Conservation (phyloP, 176 grass and related monocot species). For the Saccharum officinarum region DNA sequence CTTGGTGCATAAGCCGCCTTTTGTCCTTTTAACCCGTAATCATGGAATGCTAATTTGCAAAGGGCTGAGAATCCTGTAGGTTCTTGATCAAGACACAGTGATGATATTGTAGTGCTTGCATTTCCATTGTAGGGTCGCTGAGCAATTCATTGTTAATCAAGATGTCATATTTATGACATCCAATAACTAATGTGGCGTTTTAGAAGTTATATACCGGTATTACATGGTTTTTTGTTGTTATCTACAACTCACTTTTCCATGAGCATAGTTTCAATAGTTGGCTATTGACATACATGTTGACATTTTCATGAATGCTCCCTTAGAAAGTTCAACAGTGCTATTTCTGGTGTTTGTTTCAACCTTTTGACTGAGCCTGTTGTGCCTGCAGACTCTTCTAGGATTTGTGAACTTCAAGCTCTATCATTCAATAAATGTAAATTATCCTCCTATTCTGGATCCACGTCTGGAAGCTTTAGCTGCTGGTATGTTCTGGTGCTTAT, state of each 20-base stretch:
- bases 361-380: constrained; percentile 41
- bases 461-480: constrained; percentile 87
- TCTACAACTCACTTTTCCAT: neutral
- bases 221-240: neutral
- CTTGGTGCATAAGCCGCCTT: neutral
- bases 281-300: neutral
- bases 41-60: neutral
- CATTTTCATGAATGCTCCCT: neutral
- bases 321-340: neutral
- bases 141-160: neutral
- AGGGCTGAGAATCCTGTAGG: neutral
- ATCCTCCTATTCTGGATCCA: constrained; percentile 92
- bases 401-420: constrained; percentile 98
- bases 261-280: neutral
- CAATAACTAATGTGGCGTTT: neutral
- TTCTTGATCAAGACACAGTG: neutral
- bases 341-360: constrained; percentile 9
- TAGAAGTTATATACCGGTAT: neutral
- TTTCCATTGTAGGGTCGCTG: neutral
- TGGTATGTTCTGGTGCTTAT: constrained; percentile 54
- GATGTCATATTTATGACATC: neutral
- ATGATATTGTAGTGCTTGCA: neutral
- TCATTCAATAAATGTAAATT: constrained; percentile 98
- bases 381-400: constrained; percentile 85
- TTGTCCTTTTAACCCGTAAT: neutral